Conservation (phyloP, 23 red algal genomes). For the Pyropia haitanensis region DNA sequence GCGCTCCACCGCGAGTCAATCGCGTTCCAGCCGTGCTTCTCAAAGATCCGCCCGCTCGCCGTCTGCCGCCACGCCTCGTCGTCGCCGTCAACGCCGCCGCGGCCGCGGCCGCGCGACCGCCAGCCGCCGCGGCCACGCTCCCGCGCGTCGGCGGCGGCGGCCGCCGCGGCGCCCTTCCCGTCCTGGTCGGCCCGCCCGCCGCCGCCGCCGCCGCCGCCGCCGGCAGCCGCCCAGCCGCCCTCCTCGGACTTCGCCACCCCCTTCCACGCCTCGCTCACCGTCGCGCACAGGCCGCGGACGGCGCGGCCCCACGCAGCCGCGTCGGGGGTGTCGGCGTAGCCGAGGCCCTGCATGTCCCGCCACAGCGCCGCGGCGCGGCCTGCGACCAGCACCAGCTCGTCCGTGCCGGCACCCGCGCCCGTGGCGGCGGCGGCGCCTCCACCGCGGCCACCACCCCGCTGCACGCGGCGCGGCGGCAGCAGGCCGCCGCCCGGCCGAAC, state of each 20-base stretch:
- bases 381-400: no score
- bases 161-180: conserved; percentile 10
- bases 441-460: no score
- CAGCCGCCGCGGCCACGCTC: conserved; percentile 4
- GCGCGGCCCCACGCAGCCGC: no score
- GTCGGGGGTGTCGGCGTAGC: no score
- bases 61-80: conserved; percentile 13
- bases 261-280: no score
- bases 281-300: no score
- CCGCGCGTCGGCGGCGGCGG: conserved; percentile 11
- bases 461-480: no score
- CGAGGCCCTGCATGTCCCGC: no score
- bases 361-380: no score
- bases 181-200: conserved; percentile 5
- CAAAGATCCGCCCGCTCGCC: conserved; percentile 47
- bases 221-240: neutral
- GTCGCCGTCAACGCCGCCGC: conserved; percentile 1
- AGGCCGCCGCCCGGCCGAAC: no score
- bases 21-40: conserved; percentile 51
- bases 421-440: no score
- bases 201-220: neutral
- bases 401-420: no score
- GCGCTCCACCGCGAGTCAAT: conserved; percentile 55
- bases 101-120: conserved; percentile 1
- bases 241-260: conserved; percentile 2